Percentiles rank a stretch among this genome's conserved stretches.
These are phyloP conservation scores for Penicillium sp. DNA, from an alignment of 2,329 filamentous ascomycete genomes.

Conservation along the genomic window DNA sequence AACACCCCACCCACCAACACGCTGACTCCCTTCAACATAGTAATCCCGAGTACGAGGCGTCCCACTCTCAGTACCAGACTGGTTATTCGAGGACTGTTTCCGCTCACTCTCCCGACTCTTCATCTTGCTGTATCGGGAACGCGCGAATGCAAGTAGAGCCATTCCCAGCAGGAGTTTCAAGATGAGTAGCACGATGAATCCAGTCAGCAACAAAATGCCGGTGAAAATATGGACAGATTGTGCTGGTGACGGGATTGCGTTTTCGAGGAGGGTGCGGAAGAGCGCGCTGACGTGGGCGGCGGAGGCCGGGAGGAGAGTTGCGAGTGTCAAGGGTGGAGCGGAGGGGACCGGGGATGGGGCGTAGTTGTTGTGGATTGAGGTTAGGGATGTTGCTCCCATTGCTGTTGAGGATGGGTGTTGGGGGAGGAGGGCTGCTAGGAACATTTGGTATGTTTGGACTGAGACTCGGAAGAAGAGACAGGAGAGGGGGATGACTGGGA, in stretches of 20 bases:
- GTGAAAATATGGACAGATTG: slow-evolving; percentile 54
- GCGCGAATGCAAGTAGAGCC: slow-evolving; percentile 74
- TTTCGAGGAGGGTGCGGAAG: slow-evolving; percentile 41
- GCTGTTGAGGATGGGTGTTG: slow-evolving; percentile 57
- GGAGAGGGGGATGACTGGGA: slow-evolving; percentile 87
- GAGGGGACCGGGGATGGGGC: slow-evolving; percentile 63
- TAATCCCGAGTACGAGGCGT: slow-evolving; percentile 43
- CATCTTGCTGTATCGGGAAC: slow-evolving; percentile 77
- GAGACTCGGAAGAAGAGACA: slow-evolving; percentile 93
- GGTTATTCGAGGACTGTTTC: neutral
- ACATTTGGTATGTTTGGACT: slow-evolving; percentile 97
- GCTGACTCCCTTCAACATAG: slow-evolving; percentile 68
- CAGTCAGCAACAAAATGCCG: slow-evolving; percentile 77
- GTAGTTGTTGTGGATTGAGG: slow-evolving; percentile 47
- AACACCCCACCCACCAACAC: slow-evolving; percentile 77
- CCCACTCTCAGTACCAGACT: slow-evolving; percentile 6
- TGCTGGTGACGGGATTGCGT: slow-evolving; percentile 43
- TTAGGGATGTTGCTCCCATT: slow-evolving; percentile 38
- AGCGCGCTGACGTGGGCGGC: slow-evolving; percentile 44
- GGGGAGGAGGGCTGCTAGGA: slow-evolving; percentile 81
- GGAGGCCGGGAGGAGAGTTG: slow-evolving; percentile 56
- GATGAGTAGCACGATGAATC: slow-evolving; percentile 80
- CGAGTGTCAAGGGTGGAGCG: slow-evolving; percentile 59
- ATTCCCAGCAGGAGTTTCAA: slow-evolving; percentile 86
- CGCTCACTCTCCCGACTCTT: slow-evolving; percentile 59